Evolutionary conservation across 2,329 filamentous ascomycete species (phyloP), one percentile per base, ranked within the genome.

Genomic region (Xylaria sp.): DNA sequence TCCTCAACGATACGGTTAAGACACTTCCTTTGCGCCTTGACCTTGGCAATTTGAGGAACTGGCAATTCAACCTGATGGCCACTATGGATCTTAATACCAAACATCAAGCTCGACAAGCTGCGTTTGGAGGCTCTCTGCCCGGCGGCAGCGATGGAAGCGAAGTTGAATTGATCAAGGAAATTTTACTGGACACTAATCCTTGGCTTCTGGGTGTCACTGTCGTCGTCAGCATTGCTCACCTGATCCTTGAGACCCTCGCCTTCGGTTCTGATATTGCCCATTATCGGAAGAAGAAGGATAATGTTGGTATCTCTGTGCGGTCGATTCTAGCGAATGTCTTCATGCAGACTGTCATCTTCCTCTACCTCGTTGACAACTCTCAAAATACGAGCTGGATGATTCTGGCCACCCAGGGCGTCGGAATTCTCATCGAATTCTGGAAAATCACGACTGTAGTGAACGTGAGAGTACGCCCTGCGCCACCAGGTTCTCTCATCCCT

Each of bases 351-450:
- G 87, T 98, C 78, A 98, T 99, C 81, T 97, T 99, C 87, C 87
- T 99, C 55, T 99, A 99, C 82, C 88, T 99, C 37, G 84, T 99
- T 76, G 96, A 99, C 84, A 98, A 99, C 84, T 97, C 94, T 73
- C 94, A 98, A 67, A 97, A 96, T 80, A 99, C 96, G 0, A 97
- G 92, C 73, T 99, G 95, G 95, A 98, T 99, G 94, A 98, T 99
- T 75, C 85, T 99, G 23, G 94, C 94, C 60, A 92, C 93, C 12
- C 96, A 99, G 83, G 96, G 92, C 23, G 90, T 97, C 71, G 94
- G 94, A 60, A 89, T 89, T 65, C 64, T 89, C 54, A 89, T 90
- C 73, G 88, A 90, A 78, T 81, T 89, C 70, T 99, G 96, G 96
- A 99, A 99, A 82, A 91, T 99, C 76, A 99, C 96, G 10, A 98